A percentile compares a stretch with the other conserved stretches of the same genome.
phyloP scores from a whole-genome alignment of 306 rosid genomes.

The Lathyrus oleraceus region DNA sequence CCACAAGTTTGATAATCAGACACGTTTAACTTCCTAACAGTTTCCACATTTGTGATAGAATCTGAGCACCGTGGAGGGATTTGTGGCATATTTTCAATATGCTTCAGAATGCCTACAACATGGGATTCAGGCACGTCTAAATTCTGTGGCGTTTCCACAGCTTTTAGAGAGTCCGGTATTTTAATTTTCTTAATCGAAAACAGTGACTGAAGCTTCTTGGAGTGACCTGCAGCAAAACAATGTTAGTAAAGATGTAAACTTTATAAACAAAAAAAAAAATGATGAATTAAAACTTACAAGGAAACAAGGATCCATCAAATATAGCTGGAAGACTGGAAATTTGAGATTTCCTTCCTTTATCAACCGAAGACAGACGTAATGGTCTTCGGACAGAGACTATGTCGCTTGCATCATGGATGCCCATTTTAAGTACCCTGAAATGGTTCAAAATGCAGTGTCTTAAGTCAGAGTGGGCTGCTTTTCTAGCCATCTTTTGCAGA shows the following conservation, averaged over 20 bases:
- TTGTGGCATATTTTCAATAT: conserved; percentile 46
- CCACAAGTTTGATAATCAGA: conserved; percentile 35
- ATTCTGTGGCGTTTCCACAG: conserved; percentile 35
- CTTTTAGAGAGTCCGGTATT: conserved; percentile 31
- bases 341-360: conserved; percentile 42
- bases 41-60: conserved; percentile 30
- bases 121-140: conserved; percentile 40
- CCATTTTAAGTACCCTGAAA: conserved; percentile 59
- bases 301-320: conserved; percentile 57
- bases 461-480: not conserved
- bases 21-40: conserved; percentile 26
- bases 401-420: conserved; percentile 54
- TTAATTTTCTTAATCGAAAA: conserved; percentile 45
- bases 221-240: conserved; percentile 50
- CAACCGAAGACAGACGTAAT: conserved; percentile 37
- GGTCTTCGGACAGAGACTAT: conserved; percentile 57
- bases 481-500: not conserved
- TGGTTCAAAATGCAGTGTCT: conserved; percentile 20
- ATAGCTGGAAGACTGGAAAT: conserved; percentile 42
- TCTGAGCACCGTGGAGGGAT: conserved; percentile 47
- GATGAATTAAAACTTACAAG: conserved; percentile 57
- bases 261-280: conserved; percentile 12
- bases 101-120: conserved; percentile 37
- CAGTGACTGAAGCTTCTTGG: conserved; percentile 47
- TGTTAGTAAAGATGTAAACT: conserved; percentile 35